phyloP scores from a whole-genome alignment of 2,329 filamentous ascomycete species.

The Neonectria sp. region DNA sequence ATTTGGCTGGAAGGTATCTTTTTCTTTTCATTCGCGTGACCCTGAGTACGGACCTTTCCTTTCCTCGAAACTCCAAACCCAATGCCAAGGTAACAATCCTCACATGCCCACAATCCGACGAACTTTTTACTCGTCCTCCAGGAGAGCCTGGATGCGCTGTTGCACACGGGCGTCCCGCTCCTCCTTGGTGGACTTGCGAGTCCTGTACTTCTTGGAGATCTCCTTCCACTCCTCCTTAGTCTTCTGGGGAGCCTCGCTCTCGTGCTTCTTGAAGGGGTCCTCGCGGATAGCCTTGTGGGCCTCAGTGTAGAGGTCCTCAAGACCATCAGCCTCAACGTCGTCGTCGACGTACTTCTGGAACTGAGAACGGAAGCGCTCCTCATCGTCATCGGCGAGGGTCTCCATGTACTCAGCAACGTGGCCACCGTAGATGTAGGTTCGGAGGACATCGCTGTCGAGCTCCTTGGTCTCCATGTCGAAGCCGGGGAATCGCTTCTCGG shows the following conservation, averaged over 20 bases:
- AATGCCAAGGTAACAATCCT: conserved; percentile 52
- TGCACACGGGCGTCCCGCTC: conserved; percentile 88
- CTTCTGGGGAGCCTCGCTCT: conserved; percentile 86
- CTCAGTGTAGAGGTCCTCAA: conserved; percentile 96
- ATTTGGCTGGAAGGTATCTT: conserved; percentile 53
- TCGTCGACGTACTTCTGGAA: conserved; percentile 99
- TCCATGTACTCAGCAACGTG: conserved; percentile 99
- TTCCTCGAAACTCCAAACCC: conserved; percentile 58
- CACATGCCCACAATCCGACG: conserved; percentile 46
- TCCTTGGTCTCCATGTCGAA: conserved; percentile 98
- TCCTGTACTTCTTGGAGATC: conserved; percentile 92
- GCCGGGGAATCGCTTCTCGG: conserved; percentile 99
- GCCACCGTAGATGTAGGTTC: conserved; percentile 99
- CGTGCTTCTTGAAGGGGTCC: conserved; percentile 97
- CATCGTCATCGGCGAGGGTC: conserved; percentile 98
- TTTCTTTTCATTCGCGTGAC: conserved; percentile 56
- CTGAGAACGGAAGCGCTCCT: conserved; percentile 99
- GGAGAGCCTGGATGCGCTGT: conserved; percentile 91
- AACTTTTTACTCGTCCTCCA: conserved; percentile 62
- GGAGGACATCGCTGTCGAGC: conserved; percentile 95
- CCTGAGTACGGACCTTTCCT: conserved; percentile 53
- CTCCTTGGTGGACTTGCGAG: conserved; percentile 83
- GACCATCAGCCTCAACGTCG: conserved; percentile 94
- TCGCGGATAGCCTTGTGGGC: conserved; percentile 97
- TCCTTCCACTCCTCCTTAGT: conserved; percentile 97